Conservation (phyloP, 2,329 filamentous ascomycete genomes). For the Cladophialophora carrionii region DNA sequence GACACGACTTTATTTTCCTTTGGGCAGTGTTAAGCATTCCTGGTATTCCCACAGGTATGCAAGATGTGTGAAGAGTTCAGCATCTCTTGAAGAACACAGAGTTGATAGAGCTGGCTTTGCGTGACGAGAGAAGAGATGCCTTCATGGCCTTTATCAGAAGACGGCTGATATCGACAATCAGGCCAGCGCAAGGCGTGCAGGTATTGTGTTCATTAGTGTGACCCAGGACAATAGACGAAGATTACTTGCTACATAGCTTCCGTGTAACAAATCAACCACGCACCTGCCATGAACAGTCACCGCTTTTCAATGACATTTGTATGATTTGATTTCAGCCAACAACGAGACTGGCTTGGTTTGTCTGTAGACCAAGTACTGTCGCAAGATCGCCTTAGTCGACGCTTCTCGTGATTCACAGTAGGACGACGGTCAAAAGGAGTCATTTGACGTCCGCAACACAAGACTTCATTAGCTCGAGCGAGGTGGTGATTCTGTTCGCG, state of each 20-base stretch:
- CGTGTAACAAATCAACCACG: slow-evolving; percentile 22
- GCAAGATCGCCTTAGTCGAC: no score
- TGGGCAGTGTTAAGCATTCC: slow-evolving; percentile 4
- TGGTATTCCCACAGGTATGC: slow-evolving; percentile 7
- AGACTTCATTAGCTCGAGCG: no score
- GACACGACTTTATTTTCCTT: neutral
- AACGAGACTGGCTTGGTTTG: neutral
- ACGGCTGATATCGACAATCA: neutral
- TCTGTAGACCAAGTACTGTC: no score
- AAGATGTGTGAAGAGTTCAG: neutral
- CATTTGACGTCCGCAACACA: no score
- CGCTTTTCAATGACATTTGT: neutral
- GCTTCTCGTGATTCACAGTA: no score
- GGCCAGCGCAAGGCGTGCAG: slow-evolving; percentile 6
- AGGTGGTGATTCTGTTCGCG: no score
- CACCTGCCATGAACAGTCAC: neutral
- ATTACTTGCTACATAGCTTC: slow-evolving; percentile 15
- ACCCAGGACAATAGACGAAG: slow-evolving; percentile 24
- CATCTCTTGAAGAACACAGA: slow-evolving; percentile 7
- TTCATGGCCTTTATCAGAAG: neutral
- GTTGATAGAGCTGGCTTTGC: slow-evolving; percentile 10
- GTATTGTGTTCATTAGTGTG: slow-evolving; percentile 9
- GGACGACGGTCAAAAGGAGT: no score
- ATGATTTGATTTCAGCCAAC: neutral
- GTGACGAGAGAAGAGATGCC: neutral